Evolutionary conservation across 2,329 filamentous ascomycete species (phyloP).

Genomic region (Juglanconis juglandina): DNA sequence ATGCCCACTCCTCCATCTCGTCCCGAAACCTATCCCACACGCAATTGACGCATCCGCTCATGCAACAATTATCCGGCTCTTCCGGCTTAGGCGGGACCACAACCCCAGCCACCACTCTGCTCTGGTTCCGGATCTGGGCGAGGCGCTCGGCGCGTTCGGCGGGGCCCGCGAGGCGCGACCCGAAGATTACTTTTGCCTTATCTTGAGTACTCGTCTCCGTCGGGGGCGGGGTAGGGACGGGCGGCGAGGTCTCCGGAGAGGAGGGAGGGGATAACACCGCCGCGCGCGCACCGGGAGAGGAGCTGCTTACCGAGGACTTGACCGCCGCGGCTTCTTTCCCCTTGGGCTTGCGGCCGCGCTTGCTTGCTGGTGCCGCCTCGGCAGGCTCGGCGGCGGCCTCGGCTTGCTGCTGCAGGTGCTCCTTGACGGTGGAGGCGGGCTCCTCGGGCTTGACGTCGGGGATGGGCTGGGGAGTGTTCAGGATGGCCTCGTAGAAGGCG

Average conservation of each 20-base stretch:
- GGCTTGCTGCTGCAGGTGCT: neutral
- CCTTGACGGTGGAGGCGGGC: slow-evolving; percentile 37
- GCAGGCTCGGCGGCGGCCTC: neutral
- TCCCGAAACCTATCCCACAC: slow-evolving; percentile 92
- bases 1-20: slow-evolving; percentile 86
- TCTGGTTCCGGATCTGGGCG: slow-evolving; percentile 54
- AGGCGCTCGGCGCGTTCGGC: slow-evolving; percentile 62
- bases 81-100: slow-evolving; percentile 77
- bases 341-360: slow-evolving; percentile 23
- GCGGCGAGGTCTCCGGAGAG: slow-evolving; percentile 29
- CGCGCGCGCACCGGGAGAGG: neutral
- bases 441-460: slow-evolving; percentile 40
- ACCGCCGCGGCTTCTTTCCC: slow-evolving; percentile 14
- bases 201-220: slow-evolving; percentile 44
- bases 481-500: slow-evolving; percentile 56
- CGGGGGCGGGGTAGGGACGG: slow-evolving; percentile 38
- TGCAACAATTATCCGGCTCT: slow-evolving; percentile 98
- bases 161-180: slow-evolving; percentile 72
- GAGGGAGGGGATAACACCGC: slow-evolving; percentile 21
- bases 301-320: slow-evolving; percentile 14
- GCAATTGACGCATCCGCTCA: slow-evolving; percentile 97
- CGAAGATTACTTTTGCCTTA: slow-evolving; percentile 71
- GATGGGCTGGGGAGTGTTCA: slow-evolving; percentile 43
- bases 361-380: neutral
- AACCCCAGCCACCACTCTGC: slow-evolving; percentile 70